phyloP scores from a whole-genome alignment of 345 rosid species.

The Turnera subulata region DNA sequence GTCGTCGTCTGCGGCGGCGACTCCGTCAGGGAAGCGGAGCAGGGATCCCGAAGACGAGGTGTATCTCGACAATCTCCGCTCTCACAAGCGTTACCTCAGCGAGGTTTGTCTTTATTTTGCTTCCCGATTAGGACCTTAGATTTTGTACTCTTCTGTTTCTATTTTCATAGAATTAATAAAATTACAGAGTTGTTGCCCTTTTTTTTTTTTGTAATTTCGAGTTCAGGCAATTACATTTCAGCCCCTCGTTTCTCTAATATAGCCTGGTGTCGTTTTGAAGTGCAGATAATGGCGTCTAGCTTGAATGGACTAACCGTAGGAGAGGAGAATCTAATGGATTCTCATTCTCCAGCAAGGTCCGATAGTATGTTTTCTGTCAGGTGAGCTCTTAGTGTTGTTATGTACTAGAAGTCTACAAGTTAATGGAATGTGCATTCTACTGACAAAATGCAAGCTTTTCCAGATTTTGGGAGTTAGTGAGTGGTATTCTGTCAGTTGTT shows the following conservation, averaged over 20 bases:
- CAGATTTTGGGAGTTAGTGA: too few species aligned
- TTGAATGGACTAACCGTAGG: slow-evolving; percentile 91
- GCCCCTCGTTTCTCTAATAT: not conserved
- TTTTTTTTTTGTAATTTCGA: not conserved
- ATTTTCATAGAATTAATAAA: too few species aligned
- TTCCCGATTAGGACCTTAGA: too few species aligned
- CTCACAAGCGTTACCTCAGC: slow-evolving; percentile 93
- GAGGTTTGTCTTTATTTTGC: slow-evolving; percentile 68
- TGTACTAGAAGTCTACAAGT: too few species aligned
- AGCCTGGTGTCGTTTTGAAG: not conserved
- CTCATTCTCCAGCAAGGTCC: slow-evolving; percentile 80
- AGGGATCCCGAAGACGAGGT: slow-evolving; percentile 95
- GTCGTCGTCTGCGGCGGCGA: slow-evolving; percentile 34
- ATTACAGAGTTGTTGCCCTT: too few species aligned
- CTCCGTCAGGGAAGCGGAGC: slow-evolving; percentile 57
- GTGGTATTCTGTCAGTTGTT: too few species aligned
- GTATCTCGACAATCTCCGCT: slow-evolving; percentile 86
- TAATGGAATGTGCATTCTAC: not conserved
- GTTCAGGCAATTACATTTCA: not conserved
- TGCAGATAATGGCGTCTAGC: slow-evolving; percentile 96
- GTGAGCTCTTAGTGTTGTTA: slow-evolving; percentile 25
- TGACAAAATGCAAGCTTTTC: not conserved
- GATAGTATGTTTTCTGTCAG: slow-evolving; percentile 46
- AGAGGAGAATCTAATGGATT: slow-evolving; percentile 82
- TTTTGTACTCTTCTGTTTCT: not conserved